Evolutionary conservation across 805 yeast genomes (phyloP).

Genomic region (Hanseniaspora vineae): DNA sequence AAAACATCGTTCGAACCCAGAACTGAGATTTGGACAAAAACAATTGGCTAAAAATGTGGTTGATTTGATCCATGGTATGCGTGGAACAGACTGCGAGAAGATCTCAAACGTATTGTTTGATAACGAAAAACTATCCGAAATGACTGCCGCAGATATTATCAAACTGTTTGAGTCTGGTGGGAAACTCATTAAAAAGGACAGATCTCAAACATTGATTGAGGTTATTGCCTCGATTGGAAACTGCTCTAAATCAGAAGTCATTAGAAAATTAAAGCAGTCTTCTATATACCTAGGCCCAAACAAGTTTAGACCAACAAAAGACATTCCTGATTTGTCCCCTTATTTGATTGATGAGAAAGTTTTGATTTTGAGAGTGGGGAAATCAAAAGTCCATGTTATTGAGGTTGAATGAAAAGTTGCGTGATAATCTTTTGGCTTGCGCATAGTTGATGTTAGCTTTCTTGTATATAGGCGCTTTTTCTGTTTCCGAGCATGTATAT

Average conservation of each 20-base stretch:
- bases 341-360: constrained; percentile 47
- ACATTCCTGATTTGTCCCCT: constrained; percentile 33
- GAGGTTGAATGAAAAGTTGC: constrained; percentile 18
- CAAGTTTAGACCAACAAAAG: constrained; percentile 39
- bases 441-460: too few species aligned
- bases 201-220: constrained; percentile 31
- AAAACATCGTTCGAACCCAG: constrained; percentile 46
- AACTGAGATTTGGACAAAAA: constrained; percentile 58
- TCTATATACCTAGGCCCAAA: constrained; percentile 61
- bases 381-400: constrained; percentile 49
- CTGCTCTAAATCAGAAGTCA: constrained; percentile 44
- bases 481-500: neutral
- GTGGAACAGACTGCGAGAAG: constrained; percentile 52
- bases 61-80: constrained; percentile 80
- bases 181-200: constrained; percentile 5
- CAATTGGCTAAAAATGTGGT: constrained; percentile 74
- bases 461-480: constrained; percentile 3
- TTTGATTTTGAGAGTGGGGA: constrained; percentile 63
- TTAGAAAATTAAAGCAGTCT: constrained; percentile 51
- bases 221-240: constrained; percentile 36
- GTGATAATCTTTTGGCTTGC: too few species aligned
- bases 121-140: constrained; percentile 9
- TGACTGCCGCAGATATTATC: constrained; percentile 1
- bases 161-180: neutral
- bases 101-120: constrained; percentile 54